Percentiles rank a stretch among this genome's conserved stretches.
Conservation (phyloP, 2,329 filamentous ascomycete genomes). For the Ceratocystis eucalypticola region DNA sequence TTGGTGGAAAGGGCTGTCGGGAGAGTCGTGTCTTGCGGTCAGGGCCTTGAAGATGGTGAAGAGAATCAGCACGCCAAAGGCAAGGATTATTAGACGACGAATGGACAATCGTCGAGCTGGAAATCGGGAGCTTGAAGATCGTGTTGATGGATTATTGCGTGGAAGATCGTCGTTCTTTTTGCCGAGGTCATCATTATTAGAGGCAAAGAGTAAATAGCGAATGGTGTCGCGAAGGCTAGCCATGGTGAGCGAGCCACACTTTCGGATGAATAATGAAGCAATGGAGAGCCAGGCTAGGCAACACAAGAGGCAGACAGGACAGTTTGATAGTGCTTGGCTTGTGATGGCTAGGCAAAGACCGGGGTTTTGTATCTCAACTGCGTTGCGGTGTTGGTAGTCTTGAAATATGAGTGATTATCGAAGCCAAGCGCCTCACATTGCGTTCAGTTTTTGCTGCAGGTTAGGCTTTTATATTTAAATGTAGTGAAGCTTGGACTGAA, state of each 20-base stretch:
- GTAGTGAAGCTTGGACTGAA: not conserved
- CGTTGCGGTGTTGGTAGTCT: not conserved
- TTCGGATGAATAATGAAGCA: not conserved
- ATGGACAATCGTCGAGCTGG: constrained; percentile 34
- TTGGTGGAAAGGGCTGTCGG: constrained; percentile 18
- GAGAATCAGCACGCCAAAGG: constrained; percentile 26
- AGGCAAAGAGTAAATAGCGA: constrained; percentile 30
- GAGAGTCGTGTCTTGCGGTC: constrained; percentile 4
- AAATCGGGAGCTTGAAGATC: constrained; percentile 27
- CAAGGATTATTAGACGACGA: constrained; percentile 38
- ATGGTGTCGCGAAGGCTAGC: constrained; percentile 17
- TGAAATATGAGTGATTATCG: not conserved
- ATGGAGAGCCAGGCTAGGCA: not conserved
- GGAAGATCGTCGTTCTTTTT: constrained; percentile 48
- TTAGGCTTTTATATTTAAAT: not conserved
- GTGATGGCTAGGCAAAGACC: not conserved
- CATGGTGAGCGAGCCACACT: constrained; percentile 2
- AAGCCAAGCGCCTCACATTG: not conserved
- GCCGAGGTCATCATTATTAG: constrained; percentile 41
- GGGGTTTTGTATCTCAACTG: not conserved
- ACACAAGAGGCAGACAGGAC: not conserved
- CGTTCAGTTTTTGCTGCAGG: not conserved
- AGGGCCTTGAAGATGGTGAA: constrained; percentile 4
- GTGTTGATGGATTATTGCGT: constrained; percentile 24
- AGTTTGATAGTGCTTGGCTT: not conserved